Conservation (phyloP, 805 yeast genomes). For the Metschnikowia chrysomelidarum region DNA sequence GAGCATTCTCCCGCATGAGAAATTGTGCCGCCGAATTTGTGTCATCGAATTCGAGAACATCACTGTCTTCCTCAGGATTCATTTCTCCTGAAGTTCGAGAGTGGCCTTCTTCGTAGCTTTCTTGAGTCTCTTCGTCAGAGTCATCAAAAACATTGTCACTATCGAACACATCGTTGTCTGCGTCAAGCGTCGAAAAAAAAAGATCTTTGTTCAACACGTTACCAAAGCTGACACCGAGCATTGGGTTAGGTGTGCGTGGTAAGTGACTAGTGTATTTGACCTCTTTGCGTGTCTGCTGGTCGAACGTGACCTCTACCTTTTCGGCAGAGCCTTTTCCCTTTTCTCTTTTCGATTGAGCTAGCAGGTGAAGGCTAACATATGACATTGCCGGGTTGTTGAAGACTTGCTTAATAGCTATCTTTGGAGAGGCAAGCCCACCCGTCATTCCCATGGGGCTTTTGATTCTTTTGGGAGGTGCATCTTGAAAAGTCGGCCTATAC, state of each 20-base stretch:
- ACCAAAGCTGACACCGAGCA: slow-evolving; percentile 30
- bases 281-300: slow-evolving; percentile 6
- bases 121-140: slow-evolving; percentile 16
- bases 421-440: slow-evolving; percentile 16
- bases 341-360: slow-evolving; percentile 15
- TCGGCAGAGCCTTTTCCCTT: slow-evolving; percentile 12
- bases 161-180: slow-evolving; percentile 14
- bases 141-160: slow-evolving; percentile 13
- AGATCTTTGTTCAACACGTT: slow-evolving; percentile 24
- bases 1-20: slow-evolving; percentile 1
- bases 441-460: slow-evolving; percentile 13
- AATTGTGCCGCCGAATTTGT: slow-evolving; percentile 5
- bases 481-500: slow-evolving; percentile 1
- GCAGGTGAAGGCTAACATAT: slow-evolving; percentile 17
- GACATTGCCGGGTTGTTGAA: slow-evolving; percentile 45
- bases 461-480: slow-evolving; percentile 4
- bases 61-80: slow-evolving; percentile 18
- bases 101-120: slow-evolving; percentile 2
- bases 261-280: slow-evolving; percentile 18
- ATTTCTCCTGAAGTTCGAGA: slow-evolving; percentile 19
- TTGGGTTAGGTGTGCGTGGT: slow-evolving; percentile 44
- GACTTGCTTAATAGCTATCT: slow-evolving; percentile 38
- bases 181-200: slow-evolving; percentile 5
- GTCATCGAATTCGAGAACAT: slow-evolving; percentile 10
- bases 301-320: slow-evolving; percentile 23